Percentiles rank a stretch among this genome's conserved stretches.
These are phyloP conservation scores for Alternaria sp. DNA, from an alignment of 2,329 filamentous ascomycete genomes.

Conservation along the genomic window DNA sequence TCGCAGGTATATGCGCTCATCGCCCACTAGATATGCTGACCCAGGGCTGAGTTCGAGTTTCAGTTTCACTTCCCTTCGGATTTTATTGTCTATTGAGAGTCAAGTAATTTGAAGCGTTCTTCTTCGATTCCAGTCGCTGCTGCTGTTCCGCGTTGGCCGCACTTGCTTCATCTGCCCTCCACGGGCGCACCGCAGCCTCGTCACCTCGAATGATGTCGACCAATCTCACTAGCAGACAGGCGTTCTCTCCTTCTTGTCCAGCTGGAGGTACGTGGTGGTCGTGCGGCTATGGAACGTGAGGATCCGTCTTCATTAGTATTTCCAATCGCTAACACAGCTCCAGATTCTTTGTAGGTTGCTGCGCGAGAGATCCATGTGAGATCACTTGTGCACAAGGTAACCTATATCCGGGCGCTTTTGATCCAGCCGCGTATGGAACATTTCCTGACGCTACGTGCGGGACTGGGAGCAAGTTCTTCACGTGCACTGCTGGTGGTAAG, in stretches of 20 bases:
- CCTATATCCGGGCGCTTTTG: constrained; percentile 46
- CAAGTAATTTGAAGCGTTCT: background rate
- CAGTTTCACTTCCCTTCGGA: background rate
- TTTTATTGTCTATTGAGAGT: background rate
- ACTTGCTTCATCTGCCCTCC: background rate
- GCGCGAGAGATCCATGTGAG: constrained; percentile 46
- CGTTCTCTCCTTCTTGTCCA: constrained; percentile 47
- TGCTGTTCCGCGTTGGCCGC: background rate
- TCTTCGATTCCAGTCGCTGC: background rate
- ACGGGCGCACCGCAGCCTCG: background rate
- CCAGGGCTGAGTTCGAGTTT: background rate
- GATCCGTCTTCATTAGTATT: background rate
- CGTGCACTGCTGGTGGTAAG: constrained; percentile 36
- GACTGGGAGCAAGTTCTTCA: constrained; percentile 44
- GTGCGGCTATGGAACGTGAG: constrained; percentile 37
- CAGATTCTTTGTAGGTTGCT: constrained; percentile 51
- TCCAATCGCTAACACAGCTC: background rate
- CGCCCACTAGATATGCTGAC: background rate
- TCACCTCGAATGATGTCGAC: constrained; percentile 4
- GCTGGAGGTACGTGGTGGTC: constrained; percentile 48
- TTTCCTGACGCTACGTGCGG: constrained; percentile 46
- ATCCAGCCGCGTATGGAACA: constrained; percentile 37
- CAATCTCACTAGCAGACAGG: constrained; percentile 18
- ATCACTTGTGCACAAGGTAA: constrained; percentile 45
- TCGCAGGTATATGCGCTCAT: constrained; percentile 1